Percentiles rank a stretch among this genome's conserved stretches.
phyloP scores from a whole-genome alignment of 2,329 filamentous ascomycete species.

The Harringtonia lauricola region DNA sequence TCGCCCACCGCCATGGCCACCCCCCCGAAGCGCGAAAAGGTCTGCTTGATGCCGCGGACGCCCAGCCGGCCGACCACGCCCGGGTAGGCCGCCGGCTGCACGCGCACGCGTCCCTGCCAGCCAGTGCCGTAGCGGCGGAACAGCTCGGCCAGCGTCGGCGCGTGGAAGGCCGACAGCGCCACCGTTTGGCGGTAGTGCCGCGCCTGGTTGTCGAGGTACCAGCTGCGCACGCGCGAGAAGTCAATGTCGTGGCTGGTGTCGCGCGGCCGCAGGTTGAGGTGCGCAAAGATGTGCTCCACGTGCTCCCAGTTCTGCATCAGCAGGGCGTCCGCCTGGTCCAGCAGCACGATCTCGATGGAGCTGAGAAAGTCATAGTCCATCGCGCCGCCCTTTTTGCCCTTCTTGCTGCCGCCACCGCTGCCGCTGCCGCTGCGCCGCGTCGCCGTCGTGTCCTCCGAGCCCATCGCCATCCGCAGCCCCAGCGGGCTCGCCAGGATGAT shows the following conservation, averaged over 20 bases:
- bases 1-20: constrained; percentile 53
- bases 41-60: constrained; percentile 62
- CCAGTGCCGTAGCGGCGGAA: constrained; percentile 70
- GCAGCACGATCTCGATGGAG: constrained; percentile 80
- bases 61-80: constrained; percentile 65
- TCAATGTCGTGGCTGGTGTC: constrained; percentile 89
- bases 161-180: constrained; percentile 70
- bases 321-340: constrained; percentile 87
- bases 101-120: constrained; percentile 66
- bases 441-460: constrained; percentile 63
- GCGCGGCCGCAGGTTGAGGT: constrained; percentile 82
- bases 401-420: no score
- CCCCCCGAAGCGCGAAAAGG: constrained; percentile 81
- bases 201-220: constrained; percentile 87
- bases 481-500: constrained; percentile 87
- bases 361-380: constrained; percentile 84
- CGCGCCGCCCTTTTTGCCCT: constrained; percentile 29
- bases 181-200: constrained; percentile 77
- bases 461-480: constrained; percentile 82
- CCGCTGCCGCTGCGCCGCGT: no score
- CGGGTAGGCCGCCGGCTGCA: constrained; percentile 51
- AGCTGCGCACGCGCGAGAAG: constrained; percentile 78
- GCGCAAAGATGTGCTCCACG: constrained; percentile 80
- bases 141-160: constrained; percentile 76
- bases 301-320: constrained; percentile 99